phyloP scores from a whole-genome alignment of 495 filamentous ascomycete species.

The Platismatia glauca region DNA sequence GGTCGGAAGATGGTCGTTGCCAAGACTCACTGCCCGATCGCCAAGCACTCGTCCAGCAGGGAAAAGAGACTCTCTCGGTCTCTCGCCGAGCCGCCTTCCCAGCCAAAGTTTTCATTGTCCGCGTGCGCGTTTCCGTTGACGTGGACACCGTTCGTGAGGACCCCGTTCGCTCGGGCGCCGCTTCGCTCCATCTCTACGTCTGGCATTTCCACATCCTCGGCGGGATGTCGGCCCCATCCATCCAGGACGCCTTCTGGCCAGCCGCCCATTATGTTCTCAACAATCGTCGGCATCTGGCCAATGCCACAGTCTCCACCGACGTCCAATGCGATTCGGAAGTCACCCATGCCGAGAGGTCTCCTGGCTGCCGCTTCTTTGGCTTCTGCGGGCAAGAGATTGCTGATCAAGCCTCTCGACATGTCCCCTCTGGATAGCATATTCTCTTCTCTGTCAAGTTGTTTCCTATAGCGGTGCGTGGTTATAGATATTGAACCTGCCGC shows the following conservation, averaged over 20 bases:
- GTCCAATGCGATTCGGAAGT: conserved; percentile 66
- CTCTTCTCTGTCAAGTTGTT: conserved; percentile 66
- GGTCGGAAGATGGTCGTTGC: too few species aligned
- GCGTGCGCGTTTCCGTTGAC: conserved; percentile 23
- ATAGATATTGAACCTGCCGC: conserved; percentile 43
- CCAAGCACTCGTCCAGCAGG: conserved; percentile 57
- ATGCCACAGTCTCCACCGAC: conserved; percentile 60
- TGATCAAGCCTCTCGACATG: conserved; percentile 51
- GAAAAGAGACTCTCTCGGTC: conserved; percentile 57
- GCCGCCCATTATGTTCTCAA: conserved; percentile 58
- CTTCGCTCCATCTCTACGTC: conserved; percentile 25
- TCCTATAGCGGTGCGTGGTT: conserved; percentile 67
- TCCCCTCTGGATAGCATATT: conserved; percentile 56
- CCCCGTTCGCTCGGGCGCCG: conserved; percentile 22
- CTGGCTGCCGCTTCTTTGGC: conserved; percentile 51
- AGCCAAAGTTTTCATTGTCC: conserved; percentile 38
- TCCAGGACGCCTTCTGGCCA: conserved; percentile 73
- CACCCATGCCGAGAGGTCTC: conserved; percentile 61
- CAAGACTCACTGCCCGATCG: conserved; percentile 32
- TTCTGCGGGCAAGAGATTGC: conserved; percentile 68
- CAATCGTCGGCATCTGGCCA: conserved; percentile 66
- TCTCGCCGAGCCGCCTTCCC: conserved; percentile 59
- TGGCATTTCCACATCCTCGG: conserved; percentile 15
- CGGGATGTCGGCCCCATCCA: conserved; percentile 29
- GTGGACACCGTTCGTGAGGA: conserved; percentile 27